These are phyloP conservation scores for Trichoderma breve DNA, from an alignment of 2,329 filamentous ascomycete species.

Conservation along the genomic window DNA sequence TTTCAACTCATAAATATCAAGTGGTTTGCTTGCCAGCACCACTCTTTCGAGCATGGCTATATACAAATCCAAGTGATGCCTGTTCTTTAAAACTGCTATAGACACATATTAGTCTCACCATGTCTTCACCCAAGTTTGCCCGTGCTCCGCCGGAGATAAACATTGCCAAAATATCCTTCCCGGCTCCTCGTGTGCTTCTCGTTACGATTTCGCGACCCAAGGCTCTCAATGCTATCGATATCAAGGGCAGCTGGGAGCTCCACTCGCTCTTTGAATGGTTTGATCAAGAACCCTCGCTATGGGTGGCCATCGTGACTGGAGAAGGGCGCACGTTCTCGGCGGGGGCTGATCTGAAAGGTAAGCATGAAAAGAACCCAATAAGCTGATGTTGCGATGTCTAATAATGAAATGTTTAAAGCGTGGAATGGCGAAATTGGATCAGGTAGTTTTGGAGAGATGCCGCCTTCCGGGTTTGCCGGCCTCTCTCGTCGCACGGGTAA, in stretches of 20 bases:
- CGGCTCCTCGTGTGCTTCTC: slow-evolving; percentile 2
- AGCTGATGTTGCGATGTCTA: slow-evolving; percentile 31
- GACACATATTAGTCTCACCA: neutral
- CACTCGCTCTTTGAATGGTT: slow-evolving; percentile 52
- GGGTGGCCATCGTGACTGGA: slow-evolving; percentile 51
- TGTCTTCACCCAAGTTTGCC: neutral
- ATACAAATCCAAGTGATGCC: neutral
- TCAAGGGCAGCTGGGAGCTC: slow-evolving; percentile 42
- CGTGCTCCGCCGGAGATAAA: neutral
- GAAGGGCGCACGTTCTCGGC: slow-evolving; percentile 54
- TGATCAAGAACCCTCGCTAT: slow-evolving; percentile 47
- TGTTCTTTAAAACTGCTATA: neutral
- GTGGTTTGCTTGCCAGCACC: neutral
- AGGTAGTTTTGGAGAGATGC: neutral
- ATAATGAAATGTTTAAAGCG: slow-evolving; percentile 50
- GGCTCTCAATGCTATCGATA: neutral
- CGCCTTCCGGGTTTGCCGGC: slow-evolving; percentile 41
- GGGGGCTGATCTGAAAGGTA: slow-evolving; percentile 50
- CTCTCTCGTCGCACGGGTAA: slow-evolving; percentile 55
- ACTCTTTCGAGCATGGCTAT: neutral
- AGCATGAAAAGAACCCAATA: no score
- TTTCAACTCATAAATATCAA: neutral
- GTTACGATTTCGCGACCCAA: neutral
- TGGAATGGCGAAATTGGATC: slow-evolving; percentile 37
- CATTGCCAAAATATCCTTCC: neutral